phyloP scores from a whole-genome alignment of 2,329 filamentous ascomycete genomes.

The Fusarium circinatum region DNA sequence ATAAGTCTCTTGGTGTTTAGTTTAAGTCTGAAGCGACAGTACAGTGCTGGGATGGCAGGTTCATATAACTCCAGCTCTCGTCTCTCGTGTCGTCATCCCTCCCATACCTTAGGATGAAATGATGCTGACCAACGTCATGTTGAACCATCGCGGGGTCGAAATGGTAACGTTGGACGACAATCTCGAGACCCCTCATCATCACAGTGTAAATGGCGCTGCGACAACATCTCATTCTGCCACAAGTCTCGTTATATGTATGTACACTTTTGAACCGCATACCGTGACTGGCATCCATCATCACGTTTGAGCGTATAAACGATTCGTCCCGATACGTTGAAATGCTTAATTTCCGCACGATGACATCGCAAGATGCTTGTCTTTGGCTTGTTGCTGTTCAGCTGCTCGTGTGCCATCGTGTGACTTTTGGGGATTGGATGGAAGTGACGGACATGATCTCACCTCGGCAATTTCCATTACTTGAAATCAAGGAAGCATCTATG shows the following conservation, averaged over 20 bases:
- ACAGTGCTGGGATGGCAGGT: background rate
- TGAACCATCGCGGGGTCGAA: slow-evolving; percentile 20
- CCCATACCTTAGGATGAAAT: slow-evolving; percentile 18
- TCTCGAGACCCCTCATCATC: slow-evolving; percentile 34
- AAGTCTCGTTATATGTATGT: background rate
- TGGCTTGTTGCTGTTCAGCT: background rate
- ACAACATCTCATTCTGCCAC: background rate
- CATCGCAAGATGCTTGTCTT: background rate
- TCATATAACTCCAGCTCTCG: slow-evolving; percentile 32
- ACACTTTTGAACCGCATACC: background rate
- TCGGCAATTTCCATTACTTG: background rate
- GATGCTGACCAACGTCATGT: slow-evolving; percentile 44
- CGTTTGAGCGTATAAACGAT: background rate
- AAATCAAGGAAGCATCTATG: fast-evolving
- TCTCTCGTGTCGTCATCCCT: slow-evolving; percentile 33
- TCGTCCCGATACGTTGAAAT: slow-evolving; percentile 4
- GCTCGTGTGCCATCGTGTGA: background rate
- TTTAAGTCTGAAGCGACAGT: background rate
- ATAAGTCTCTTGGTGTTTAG: background rate
- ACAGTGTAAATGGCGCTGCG: slow-evolving; percentile 37
- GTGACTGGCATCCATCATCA: background rate
- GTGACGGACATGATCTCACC: background rate
- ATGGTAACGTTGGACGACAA: slow-evolving; percentile 30
- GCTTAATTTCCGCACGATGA: background rate
- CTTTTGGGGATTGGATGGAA: background rate